A percentile compares a stretch with the other conserved stretches of the same genome.
Evolutionary conservation across 108 stramenopile genomes (phyloP).

Genomic region (Cyclotella sp.): DNA sequence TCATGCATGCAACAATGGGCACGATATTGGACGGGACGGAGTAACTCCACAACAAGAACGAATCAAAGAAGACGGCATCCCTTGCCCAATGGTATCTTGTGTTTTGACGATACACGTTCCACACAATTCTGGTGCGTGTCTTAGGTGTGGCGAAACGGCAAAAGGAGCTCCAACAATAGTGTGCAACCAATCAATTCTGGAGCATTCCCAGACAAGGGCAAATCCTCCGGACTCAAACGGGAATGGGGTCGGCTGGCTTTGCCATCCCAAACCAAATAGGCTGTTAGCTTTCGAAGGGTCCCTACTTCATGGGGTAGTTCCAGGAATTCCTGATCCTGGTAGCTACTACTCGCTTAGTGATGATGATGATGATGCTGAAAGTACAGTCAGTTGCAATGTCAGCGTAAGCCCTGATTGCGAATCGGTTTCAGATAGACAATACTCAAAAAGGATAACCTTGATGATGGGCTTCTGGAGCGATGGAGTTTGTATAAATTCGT

Average conservation of each 20-base stretch:
- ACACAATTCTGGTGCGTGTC: slow-evolving; percentile 18
- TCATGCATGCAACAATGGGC: neutral
- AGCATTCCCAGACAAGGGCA: neutral
- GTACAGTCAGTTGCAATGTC: neutral
- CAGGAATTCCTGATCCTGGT: slow-evolving; percentile 47
- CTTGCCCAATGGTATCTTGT: slow-evolving; percentile 49
- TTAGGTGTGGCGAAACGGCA: slow-evolving; percentile 10
- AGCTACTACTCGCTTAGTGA: neutral
- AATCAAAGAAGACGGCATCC: slow-evolving; percentile 12
- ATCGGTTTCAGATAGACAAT: neutral
- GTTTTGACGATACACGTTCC: slow-evolving; percentile 48
- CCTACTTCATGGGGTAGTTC: slow-evolving; percentile 66
- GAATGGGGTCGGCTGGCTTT: slow-evolving; percentile 52
- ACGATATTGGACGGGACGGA: neutral
- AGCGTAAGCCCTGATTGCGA: neutral
- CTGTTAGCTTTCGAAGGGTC: slow-evolving; percentile 60
- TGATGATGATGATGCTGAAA: slow-evolving; percentile 15
- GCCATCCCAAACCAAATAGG: slow-evolving; percentile 47
- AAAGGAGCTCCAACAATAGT: slow-evolving; percentile 50
- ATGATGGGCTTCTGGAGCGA: slow-evolving; percentile 70
- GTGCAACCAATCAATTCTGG: slow-evolving; percentile 44
- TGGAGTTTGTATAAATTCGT: neutral
- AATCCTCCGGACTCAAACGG: neutral
- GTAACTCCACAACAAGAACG: neutral
- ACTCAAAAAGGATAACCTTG: slow-evolving; percentile 50